Percentiles rank a stretch among this genome's conserved stretches.
phyloP scores from a whole-genome alignment of 2,329 filamentous ascomycete genomes.

The Scortechinia acanthostroma region DNA sequence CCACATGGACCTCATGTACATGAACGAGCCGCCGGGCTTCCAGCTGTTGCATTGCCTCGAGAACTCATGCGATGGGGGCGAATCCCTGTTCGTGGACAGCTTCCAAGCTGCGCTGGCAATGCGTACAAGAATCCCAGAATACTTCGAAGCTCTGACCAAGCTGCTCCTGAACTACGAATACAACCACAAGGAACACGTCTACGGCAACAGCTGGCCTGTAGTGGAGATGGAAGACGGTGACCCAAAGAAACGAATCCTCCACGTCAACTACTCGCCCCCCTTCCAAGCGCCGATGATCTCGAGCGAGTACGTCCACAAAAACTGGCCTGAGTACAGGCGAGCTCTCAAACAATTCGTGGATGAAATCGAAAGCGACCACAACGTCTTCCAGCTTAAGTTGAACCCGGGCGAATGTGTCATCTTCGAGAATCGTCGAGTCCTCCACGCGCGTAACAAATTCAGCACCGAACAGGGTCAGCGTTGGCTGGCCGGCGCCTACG shows the following conservation, averaged over 20 bases:
- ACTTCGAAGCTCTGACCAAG: slow-evolving; percentile 27
- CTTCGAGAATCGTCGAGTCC: slow-evolving; percentile 81
- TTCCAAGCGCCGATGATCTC: neutral
- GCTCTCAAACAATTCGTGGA: slow-evolving; percentile 47
- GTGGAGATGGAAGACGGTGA: slow-evolving; percentile 27
- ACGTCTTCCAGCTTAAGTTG: slow-evolving; percentile 66
- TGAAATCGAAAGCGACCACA: slow-evolving; percentile 45
- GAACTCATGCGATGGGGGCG: slow-evolving; percentile 73
- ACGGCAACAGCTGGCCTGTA: slow-evolving; percentile 49
- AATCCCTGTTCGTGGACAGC: slow-evolving; percentile 79
- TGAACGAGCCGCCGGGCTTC: slow-evolving; percentile 69
- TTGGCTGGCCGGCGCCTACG: slow-evolving; percentile 81
- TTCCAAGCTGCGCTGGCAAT: slow-evolving; percentile 47
- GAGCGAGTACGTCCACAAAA: slow-evolving; percentile 4
- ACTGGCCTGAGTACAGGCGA: slow-evolving; percentile 15
- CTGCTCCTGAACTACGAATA: slow-evolving; percentile 62
- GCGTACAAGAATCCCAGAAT: slow-evolving; percentile 7
- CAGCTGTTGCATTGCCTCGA: slow-evolving; percentile 86
- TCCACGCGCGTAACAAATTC: slow-evolving; percentile 78
- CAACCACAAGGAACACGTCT: slow-evolving; percentile 56
- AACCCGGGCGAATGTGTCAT: slow-evolving; percentile 79
- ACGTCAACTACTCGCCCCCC: slow-evolving; percentile 11
- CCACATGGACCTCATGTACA: slow-evolving; percentile 91
- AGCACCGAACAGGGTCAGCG: slow-evolving; percentile 59
- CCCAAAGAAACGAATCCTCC: slow-evolving; percentile 11